Evolutionary conservation across 805 yeast species (phyloP), one percentile per base, ranked within the genome.

Genomic region (Brettanomyces nanus): DNA sequence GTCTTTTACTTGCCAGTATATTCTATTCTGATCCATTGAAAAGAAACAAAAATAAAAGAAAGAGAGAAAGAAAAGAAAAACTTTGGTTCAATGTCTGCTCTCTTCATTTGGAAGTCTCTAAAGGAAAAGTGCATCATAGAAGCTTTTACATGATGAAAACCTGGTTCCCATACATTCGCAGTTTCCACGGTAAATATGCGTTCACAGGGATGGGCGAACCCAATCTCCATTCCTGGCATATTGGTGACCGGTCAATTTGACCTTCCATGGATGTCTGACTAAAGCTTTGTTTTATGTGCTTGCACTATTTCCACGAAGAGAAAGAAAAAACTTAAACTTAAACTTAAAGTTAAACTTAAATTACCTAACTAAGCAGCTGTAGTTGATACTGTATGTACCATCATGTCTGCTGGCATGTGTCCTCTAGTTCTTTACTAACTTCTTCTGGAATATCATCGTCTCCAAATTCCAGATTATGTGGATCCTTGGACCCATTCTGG

Each of bases 201-300:
- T 65, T 65, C 65, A 63, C 53, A 53, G 55, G 52, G 40, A 23
- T 42, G 50, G 52, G 47, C 56, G 86, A 81, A 80, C 89, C 89
- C 83, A 81, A 51, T 45, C 45, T 38, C 45, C 33, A 41, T 28
- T 70, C 79, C 71, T 74, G 62, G 80, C 76, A 71, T 69, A 75
- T 63, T 86, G 66, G 87, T 82, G 89, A 80, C 89, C 90, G 92
- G 37, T 34, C 85, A 70, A 69, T 44, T 59, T 55, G 73, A 69
- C 85, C 90, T 81, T 82, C 90, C 89, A 76, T 78, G 92, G 89
- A 82, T 81, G 92, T 82, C 92, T 81, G 92, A 82, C 76, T 31
- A n/a, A 31, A 23, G 26, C 26, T 23, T n/a, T n/a, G n/a, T n/a
- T n/a, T n/a, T n/a, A n/a, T n/a, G n/a, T n/a, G n/a, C n/a, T n/a